Conservation (phyloP, 768 basidiomycete genomes). For the Tylopilus sp. region DNA sequence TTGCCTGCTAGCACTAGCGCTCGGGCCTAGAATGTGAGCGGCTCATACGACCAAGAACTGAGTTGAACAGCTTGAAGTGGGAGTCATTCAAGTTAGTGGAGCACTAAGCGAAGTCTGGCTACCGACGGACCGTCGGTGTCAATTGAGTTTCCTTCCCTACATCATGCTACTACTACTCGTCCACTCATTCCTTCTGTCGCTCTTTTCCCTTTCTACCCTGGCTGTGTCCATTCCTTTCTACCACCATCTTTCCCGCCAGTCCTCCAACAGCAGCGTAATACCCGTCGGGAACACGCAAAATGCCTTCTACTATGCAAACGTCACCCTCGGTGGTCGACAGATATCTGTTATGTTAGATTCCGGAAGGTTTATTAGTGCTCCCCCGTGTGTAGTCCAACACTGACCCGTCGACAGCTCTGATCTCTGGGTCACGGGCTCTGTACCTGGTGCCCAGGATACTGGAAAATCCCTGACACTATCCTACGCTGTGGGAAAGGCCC, state of each 20-base stretch:
- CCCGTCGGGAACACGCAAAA: conserved; percentile 65
- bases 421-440: conserved; percentile 60
- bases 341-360: conserved; percentile 71
- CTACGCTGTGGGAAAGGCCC: conserved; percentile 68
- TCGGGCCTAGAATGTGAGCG: too few relatives aligned
- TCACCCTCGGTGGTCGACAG: conserved; percentile 58
- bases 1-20: too few relatives aligned
- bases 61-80: too few relatives aligned
- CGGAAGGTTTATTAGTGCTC: conserved; percentile 52
- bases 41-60: too few relatives aligned
- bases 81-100: too few relatives aligned
- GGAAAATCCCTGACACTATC: conserved; percentile 53
- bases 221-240: conserved; percentile 34
- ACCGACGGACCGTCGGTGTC: background rate
- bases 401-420: conserved; percentile 51
- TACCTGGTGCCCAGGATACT: conserved; percentile 50
- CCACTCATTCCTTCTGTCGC: conserved; percentile 21
- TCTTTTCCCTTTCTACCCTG: conserved; percentile 16
- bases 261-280: conserved; percentile 27
- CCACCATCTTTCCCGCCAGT: conserved; percentile 22
- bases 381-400: background rate
- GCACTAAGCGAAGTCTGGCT: background rate
- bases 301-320: conserved; percentile 67
- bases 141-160: background rate
- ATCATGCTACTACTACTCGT: conserved; percentile 24